Percentiles rank a stretch among this genome's conserved stretches.
Evolutionary conservation across 1,284 basidiomycete genomes (phyloP).

Genomic region (Cryptococcus jaspeensis): DNA sequence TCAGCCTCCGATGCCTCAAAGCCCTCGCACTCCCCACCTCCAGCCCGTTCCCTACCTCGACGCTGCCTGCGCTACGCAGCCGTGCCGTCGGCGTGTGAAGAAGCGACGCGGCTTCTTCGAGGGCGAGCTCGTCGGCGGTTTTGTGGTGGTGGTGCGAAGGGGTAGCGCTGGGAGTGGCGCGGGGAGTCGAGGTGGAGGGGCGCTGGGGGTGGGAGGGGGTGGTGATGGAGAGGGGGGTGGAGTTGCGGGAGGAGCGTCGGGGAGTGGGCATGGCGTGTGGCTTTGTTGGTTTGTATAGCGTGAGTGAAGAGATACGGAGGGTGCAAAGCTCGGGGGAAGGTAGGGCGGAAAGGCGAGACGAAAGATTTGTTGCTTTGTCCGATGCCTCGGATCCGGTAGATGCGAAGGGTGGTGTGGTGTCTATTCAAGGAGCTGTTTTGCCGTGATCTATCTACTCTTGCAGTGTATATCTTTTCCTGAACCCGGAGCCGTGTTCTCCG

Average conservation of each 20-base stretch:
- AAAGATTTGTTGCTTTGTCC: no score
- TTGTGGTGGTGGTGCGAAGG: constrained; percentile 22
- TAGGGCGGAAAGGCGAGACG: no score
- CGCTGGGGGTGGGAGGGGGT: constrained; percentile 9
- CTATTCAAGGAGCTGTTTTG: no score
- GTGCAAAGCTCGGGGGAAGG: no score
- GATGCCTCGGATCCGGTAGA: no score
- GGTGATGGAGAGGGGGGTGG: constrained; percentile 7
- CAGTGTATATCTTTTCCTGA: no score
- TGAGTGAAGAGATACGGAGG: no score
- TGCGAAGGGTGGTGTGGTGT: no score
- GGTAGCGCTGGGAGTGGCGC: not conserved
- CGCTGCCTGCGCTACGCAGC: not conserved
- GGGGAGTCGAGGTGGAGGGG: not conserved
- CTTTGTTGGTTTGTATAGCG: no score
- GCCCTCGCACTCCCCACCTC: constrained; percentile 20
- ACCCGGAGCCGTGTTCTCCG: no score
- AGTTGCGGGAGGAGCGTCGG: constrained; percentile 7
- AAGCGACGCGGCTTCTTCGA: constrained; percentile 31
- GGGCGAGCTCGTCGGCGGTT: constrained; percentile 34
- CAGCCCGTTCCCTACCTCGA: not conserved
- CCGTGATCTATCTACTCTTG: no score
- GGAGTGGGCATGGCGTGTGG: constrained; percentile 10
- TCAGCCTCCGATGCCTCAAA: constrained; percentile 17
- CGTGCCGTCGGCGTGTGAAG: constrained; percentile 11